phyloP scores from a whole-genome alignment of 768 basidiomycete genomes.

The Leccinum arenicola region DNA sequence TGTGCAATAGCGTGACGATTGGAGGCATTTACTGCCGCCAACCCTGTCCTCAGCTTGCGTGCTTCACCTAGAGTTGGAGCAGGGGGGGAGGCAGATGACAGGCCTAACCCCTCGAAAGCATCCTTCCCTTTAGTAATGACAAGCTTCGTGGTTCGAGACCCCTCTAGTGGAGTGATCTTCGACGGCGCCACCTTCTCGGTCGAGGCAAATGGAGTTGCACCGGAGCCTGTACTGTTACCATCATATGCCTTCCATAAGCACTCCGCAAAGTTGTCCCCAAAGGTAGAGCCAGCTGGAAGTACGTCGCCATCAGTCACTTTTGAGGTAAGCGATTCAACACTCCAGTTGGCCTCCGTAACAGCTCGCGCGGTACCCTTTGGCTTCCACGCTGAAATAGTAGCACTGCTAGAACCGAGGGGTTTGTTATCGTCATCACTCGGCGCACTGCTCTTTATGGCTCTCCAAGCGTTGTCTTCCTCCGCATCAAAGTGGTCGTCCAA shows the following conservation, averaged over 20 bases:
- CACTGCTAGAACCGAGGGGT: slow-evolving; percentile 27
- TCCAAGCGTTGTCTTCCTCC: slow-evolving; percentile 52
- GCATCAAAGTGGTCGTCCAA: slow-evolving; percentile 35
- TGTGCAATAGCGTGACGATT: slow-evolving; percentile 18
- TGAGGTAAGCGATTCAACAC: slow-evolving; percentile 26
- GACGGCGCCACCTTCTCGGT: slow-evolving; percentile 18
- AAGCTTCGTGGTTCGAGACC: slow-evolving; percentile 31
- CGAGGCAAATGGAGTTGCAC: slow-evolving; percentile 1
- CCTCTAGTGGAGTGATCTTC: slow-evolving; percentile 28
- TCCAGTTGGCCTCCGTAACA: slow-evolving; percentile 41
- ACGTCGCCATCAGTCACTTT: slow-evolving; percentile 23
- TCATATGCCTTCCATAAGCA: slow-evolving; percentile 56
- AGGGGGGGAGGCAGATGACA: slow-evolving; percentile 42
- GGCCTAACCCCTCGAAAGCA: slow-evolving; percentile 76
- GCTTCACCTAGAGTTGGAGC: slow-evolving; percentile 76
- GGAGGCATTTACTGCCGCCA: slow-evolving; percentile 50
- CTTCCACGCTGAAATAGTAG: slow-evolving; percentile 28
- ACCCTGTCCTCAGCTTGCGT: slow-evolving; percentile 65
- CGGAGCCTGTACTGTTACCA: slow-evolving; percentile 14
- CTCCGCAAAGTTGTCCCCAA: slow-evolving; percentile 67
- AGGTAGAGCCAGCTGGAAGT: slow-evolving; percentile 34
- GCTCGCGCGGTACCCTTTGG: slow-evolving; percentile 20
- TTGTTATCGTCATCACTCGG: slow-evolving; percentile 11
- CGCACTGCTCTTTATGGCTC: slow-evolving; percentile 31
- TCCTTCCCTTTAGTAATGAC: slow-evolving; percentile 50